Evolutionary conservation across 345 rosid species (phyloP).

Genomic region (Passiflora organensis): DNA sequence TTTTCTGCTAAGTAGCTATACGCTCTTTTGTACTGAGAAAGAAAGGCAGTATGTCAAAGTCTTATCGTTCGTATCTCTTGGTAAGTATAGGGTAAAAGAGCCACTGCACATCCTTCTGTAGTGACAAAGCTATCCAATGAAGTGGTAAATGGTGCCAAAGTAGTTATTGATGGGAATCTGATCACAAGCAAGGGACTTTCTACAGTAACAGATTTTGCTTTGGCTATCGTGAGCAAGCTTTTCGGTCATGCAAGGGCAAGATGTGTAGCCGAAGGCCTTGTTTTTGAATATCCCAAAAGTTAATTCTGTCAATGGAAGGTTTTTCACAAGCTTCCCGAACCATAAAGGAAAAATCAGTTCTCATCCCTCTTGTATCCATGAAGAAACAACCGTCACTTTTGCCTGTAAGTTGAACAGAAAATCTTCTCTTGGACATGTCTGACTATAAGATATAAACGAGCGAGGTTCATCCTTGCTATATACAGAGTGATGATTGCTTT

Average conservation of each 20-base stretch:
- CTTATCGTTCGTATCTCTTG: conserved; percentile 4
- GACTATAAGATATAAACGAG: no score
- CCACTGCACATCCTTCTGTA: conserved; percentile 46
- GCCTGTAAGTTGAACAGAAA: no score
- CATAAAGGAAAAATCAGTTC: background rate
- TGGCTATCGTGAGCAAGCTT: conserved; percentile 69
- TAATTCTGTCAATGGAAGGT: conserved; percentile 2
- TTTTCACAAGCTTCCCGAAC: background rate
- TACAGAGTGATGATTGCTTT: no score
- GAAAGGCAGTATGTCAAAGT: conserved; percentile 3
- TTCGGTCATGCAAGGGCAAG: conserved; percentile 82
- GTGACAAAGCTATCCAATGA: conserved; percentile 22
- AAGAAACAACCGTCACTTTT: no score
- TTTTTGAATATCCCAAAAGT: conserved; percentile 58
- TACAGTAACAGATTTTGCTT: conserved; percentile 54
- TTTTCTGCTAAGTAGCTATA: background rate
- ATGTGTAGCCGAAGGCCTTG: conserved; percentile 86
- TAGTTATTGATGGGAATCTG: conserved; percentile 80
- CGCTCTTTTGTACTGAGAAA: background rate
- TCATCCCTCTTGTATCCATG: no score
- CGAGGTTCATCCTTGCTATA: background rate
- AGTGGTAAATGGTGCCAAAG: conserved; percentile 46
- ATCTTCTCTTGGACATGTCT: no score
- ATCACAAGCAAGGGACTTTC: conserved; percentile 76
- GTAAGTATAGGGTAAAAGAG: conserved; percentile 53